phyloP scores from a whole-genome alignment of 805 yeast species.

The Schwanniomyces vanrijiae region DNA sequence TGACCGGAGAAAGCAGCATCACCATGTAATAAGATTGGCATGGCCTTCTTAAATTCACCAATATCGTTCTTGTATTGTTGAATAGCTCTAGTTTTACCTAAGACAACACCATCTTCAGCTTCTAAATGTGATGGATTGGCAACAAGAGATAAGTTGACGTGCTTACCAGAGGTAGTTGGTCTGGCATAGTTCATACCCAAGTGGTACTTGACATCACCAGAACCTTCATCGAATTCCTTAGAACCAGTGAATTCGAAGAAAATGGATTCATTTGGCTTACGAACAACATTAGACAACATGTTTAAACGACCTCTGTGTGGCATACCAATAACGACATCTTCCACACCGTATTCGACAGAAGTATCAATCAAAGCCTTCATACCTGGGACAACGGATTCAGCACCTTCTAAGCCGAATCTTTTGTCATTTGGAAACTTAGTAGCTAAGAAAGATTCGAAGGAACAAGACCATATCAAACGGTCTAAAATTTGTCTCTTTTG shows the following conservation, averaged over 20 bases:
- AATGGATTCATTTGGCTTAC: slow-evolving; percentile 97
- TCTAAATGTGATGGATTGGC: slow-evolving; percentile 99
- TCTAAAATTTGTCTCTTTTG: slow-evolving; percentile 96
- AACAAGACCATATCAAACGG: slow-evolving; percentile 94
- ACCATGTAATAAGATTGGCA: slow-evolving; percentile 94
- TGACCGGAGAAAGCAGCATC: slow-evolving; percentile 99
- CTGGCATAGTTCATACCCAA: slow-evolving; percentile 98
- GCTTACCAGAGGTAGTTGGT: slow-evolving; percentile 98
- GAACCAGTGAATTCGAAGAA: slow-evolving; percentile 95
- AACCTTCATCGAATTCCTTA: slow-evolving; percentile 87
- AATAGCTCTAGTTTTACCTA: slow-evolving; percentile 96
- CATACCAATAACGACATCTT: slow-evolving; percentile 97
- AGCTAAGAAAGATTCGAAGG: slow-evolving; percentile 88
- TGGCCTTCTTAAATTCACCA: slow-evolving; percentile 79
- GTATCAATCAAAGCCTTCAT: slow-evolving; percentile 93
- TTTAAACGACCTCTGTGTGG: slow-evolving; percentile 99
- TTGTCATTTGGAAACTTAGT: slow-evolving; percentile 97
- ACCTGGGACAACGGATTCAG: slow-evolving; percentile 95
- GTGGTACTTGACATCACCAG: slow-evolving; percentile 99
- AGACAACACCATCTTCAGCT: slow-evolving; percentile 98
- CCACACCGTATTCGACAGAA: slow-evolving; percentile 88
- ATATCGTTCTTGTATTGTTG: slow-evolving; percentile 89
- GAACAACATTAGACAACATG: slow-evolving; percentile 95
- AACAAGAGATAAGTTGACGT: slow-evolving; percentile 90
- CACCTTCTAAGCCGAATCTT: slow-evolving; percentile 98